Conservation (phyloP, 352 stramenopile genomes). For the Pythium coloratum region DNA sequence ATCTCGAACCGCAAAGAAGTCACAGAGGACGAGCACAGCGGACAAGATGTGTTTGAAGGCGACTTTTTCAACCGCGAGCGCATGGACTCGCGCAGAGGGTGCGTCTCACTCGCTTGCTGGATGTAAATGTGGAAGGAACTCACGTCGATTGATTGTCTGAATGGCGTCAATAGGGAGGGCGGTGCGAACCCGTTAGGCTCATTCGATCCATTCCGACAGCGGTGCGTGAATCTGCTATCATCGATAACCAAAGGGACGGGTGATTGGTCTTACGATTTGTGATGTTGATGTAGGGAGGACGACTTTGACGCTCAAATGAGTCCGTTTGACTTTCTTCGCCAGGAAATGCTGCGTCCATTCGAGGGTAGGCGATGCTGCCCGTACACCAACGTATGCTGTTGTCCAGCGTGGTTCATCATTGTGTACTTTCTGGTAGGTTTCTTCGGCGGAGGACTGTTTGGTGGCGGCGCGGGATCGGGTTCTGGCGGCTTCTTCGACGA, state of each 20-base stretch:
- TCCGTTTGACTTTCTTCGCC: constrained; percentile 76
- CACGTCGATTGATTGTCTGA: not conserved
- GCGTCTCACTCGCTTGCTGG: not conserved
- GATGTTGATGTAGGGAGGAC: constrained; percentile 40
- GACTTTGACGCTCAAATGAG: constrained; percentile 79
- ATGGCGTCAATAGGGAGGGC: constrained; percentile 4
- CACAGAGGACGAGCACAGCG: constrained; percentile 68
- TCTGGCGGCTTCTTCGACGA: constrained; percentile 52
- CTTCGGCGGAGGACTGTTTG: constrained; percentile 47
- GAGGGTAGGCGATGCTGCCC: constrained; percentile 38
- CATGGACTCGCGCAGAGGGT: constrained; percentile 61
- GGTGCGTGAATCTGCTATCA: constrained; percentile 31
- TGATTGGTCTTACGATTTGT: not conserved
- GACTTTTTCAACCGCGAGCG: constrained; percentile 76
- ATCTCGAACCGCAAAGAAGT: constrained; percentile 81
- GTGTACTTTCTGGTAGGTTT: constrained; percentile 35
- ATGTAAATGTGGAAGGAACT: not conserved
- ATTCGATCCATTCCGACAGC: constrained; percentile 50
- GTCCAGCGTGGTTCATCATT: not conserved
- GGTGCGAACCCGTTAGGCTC: constrained; percentile 21
- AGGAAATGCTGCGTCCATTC: constrained; percentile 82
- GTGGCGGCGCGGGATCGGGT: constrained; percentile 12
- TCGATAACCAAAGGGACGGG: not conserved
- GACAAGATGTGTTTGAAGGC: constrained; percentile 37
- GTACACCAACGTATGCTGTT: not conserved